Evolutionary conservation across 495 filamentous ascomycete species (phyloP).

Genomic region (Lophium mytilinum): DNA sequence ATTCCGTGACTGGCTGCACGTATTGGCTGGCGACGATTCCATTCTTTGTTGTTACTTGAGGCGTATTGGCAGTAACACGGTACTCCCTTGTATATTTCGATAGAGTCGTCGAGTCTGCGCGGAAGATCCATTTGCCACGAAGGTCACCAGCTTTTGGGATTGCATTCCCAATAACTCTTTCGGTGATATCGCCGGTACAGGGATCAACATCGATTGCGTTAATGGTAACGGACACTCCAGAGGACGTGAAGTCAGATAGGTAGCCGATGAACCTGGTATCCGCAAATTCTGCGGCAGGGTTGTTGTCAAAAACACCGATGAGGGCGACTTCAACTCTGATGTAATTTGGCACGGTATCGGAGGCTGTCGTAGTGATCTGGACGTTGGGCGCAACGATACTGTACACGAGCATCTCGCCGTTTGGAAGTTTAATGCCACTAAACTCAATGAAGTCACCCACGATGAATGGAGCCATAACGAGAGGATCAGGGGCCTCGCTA

Average conservation of each 20-base stretch:
- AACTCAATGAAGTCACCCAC: conserved; percentile 36
- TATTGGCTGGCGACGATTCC: conserved; percentile 36
- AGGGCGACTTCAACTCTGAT: conserved; percentile 32
- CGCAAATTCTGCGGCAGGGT: conserved; percentile 30
- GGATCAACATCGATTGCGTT: conserved; percentile 36
- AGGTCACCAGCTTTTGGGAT: conserved; percentile 22
- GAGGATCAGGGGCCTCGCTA: conserved; percentile 21
- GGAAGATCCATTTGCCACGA: conserved; percentile 35
- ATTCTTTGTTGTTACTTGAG: conserved; percentile 29
- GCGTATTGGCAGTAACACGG: conserved; percentile 24
- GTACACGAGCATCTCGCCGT: conserved; percentile 27
- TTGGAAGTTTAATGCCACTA: conserved; percentile 24
- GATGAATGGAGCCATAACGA: conserved; percentile 35
- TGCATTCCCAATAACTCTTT: conserved; percentile 27
- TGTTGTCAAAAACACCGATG: conserved; percentile 29
- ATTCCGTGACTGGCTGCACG: conserved; percentile 35
- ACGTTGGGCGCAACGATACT: conserved; percentile 33
- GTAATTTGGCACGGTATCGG: conserved; percentile 25
- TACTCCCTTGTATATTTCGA: conserved; percentile 36
- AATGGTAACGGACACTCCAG: conserved; percentile 25
- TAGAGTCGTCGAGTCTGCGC: conserved; percentile 7
- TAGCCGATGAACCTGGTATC: conserved; percentile 31
- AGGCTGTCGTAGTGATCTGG: conserved; percentile 27
- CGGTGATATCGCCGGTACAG: conserved; percentile 34
- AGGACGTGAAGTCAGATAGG: conserved; percentile 9